A percentile compares a stretch with the other conserved stretches of the same genome.
These are phyloP conservation scores for Penicilliopsis zonata DNA, from an alignment of 495 filamentous ascomycete genomes.

Conservation along the genomic window DNA sequence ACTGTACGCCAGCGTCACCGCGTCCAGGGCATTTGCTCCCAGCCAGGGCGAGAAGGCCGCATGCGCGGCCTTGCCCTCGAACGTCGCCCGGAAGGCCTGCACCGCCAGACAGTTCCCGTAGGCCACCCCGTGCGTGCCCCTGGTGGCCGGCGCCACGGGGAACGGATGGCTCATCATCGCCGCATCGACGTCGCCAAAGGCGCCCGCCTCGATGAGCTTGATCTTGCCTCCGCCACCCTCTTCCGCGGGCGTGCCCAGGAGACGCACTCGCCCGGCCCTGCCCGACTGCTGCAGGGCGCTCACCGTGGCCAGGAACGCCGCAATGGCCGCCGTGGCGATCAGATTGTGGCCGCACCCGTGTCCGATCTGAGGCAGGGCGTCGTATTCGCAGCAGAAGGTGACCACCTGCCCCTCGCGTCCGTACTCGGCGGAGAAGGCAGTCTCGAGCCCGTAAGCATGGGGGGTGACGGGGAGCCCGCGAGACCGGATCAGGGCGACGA, in stretches of 20 bases:
- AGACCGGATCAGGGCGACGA: conserved; percentile 41
- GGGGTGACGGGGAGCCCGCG: conserved; percentile 46
- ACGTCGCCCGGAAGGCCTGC: conserved; percentile 3
- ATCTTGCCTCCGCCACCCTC: conserved; percentile 63
- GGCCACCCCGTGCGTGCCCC: no score
- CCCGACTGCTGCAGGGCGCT: conserved; percentile 30
- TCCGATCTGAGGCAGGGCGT: conserved; percentile 46
- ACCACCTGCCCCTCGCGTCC: conserved; percentile 27
- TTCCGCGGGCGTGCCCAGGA: conserved; percentile 63
- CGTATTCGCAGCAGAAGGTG: conserved; percentile 38
- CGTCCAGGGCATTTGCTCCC: conserved; percentile 48
- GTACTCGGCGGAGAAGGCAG: conserved; percentile 26
- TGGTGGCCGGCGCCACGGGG: conserved; percentile 1
- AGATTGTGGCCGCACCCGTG: conserved; percentile 64
- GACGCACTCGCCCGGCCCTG: conserved; percentile 42
- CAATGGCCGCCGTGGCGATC: conserved; percentile 50
- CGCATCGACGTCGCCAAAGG: conserved; percentile 53
- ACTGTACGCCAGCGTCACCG: conserved; percentile 40
- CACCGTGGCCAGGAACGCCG: conserved; percentile 44
- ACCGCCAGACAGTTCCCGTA: no score
- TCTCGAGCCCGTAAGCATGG: conserved; percentile 30
- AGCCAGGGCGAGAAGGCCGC: conserved; percentile 43
- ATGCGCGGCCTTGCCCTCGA: conserved; percentile 16
- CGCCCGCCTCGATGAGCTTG: conserved; percentile 47
- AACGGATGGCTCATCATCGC: conserved; percentile 50